These are phyloP conservation scores for Chytriomyces hyalinus DNA, from an alignment of 192 early-diverging fungal species.

Conservation along the genomic window DNA sequence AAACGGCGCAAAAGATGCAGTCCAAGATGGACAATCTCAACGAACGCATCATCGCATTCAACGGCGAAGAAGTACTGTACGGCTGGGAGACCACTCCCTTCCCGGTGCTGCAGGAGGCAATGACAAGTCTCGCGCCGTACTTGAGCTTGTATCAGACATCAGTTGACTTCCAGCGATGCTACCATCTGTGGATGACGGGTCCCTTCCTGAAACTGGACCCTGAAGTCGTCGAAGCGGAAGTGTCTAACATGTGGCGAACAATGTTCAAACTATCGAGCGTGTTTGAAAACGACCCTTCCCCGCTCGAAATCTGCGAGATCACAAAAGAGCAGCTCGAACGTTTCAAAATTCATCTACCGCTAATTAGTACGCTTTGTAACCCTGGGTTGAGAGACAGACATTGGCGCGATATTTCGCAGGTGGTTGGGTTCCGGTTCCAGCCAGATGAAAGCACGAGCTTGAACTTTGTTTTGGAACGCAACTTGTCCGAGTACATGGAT, in stretches of 20 bases:
- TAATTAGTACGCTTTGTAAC: constrained; percentile 64
- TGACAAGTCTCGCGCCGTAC: constrained; percentile 56
- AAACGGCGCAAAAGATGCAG: constrained; percentile 65
- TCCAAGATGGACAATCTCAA: constrained; percentile 55
- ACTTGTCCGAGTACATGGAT: constrained; percentile 58
- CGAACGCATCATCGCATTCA: constrained; percentile 57
- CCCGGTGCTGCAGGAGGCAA: constrained; percentile 46
- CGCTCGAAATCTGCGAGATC: constrained; percentile 59
- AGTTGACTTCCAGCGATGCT: constrained; percentile 66
- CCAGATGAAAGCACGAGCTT: constrained; percentile 64
- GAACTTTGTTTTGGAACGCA: constrained; percentile 58
- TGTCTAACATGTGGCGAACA: constrained; percentile 65
- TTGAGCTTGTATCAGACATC: constrained; percentile 65
- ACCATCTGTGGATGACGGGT: constrained; percentile 66
- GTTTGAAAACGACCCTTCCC: constrained; percentile 55
- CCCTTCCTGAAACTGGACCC: constrained; percentile 66
- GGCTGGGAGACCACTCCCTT: constrained; percentile 64
- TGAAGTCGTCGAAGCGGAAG: constrained; percentile 63
- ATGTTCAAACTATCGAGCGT: constrained; percentile 57
- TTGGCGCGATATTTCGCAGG: constrained; percentile 64
- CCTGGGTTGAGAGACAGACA: constrained; percentile 64
- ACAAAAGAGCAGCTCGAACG: constrained; percentile 67
- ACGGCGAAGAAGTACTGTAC: constrained; percentile 63
- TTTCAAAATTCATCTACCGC: constrained; percentile 63
- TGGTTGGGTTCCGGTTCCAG: constrained; percentile 66